Evolutionary conservation across 2,329 filamentous ascomycete species (phyloP).

Genomic region (Dothideomycetidae sp.): DNA sequence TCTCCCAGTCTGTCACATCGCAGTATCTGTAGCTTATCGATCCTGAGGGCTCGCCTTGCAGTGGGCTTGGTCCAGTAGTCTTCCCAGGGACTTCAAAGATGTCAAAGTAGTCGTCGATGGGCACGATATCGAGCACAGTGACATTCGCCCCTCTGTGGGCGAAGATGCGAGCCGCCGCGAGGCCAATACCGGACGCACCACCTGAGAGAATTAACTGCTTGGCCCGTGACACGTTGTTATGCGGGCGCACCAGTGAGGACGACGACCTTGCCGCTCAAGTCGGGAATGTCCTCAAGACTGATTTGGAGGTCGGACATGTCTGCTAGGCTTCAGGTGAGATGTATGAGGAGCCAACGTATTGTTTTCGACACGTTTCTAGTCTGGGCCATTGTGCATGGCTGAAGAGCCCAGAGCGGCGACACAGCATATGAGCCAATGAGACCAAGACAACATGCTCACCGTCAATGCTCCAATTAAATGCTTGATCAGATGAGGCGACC

Average conservation of each 20-base stretch:
- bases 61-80: neutral
- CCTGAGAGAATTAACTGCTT: conserved; percentile 2
- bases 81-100: neutral
- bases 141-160: conserved; percentile 25
- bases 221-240: too few relatives aligned
- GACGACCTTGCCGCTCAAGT: neutral
- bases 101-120: neutral
- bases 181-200: conserved; percentile 1
- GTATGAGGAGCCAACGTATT: too few relatives aligned
- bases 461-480: too few relatives aligned
- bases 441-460: too few relatives aligned
- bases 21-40: conserved; percentile 16
- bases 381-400: too few relatives aligned
- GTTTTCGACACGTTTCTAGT: too few relatives aligned
- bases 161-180: conserved; percentile 28
- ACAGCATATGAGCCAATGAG: too few relatives aligned
- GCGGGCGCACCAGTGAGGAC: neutral
- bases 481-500: too few relatives aligned
- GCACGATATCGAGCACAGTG: conserved; percentile 28
- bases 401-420: too few relatives aligned
- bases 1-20: conserved; percentile 19
- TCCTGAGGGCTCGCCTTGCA: neutral
- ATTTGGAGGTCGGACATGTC: neutral
- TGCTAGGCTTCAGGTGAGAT: too few relatives aligned
- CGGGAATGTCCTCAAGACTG: neutral